phyloP scores from a whole-genome alignment of 164 flowering plant species.

The Vitis riparia region DNA sequence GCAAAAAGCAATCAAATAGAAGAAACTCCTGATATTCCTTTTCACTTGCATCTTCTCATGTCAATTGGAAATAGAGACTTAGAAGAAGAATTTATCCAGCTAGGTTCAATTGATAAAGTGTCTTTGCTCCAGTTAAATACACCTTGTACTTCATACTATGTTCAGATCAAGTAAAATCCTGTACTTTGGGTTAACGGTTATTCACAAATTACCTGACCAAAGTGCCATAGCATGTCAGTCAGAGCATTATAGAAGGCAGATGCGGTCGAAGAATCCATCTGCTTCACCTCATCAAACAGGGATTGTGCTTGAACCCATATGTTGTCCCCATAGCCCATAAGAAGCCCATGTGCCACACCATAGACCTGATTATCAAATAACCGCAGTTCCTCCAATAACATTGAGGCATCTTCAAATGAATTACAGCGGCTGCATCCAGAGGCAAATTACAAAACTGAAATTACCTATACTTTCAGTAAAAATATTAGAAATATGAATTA shows the following conservation, averaged over 20 bases:
- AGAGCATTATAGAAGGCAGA: conserved; percentile 98
- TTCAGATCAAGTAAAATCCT: no score
- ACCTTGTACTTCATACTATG: no score
- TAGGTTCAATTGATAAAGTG: not conserved
- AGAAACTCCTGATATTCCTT: not conserved
- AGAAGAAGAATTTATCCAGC: not conserved
- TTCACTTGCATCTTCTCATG: not conserved
- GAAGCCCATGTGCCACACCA: conserved; percentile 97
- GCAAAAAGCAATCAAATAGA: no score
- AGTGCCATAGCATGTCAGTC: conserved; percentile 98
- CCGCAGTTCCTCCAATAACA: conserved; percentile 90
- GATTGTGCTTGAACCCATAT: conserved; percentile 81
- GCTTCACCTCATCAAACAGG: conserved; percentile 86
- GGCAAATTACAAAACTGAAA: not conserved
- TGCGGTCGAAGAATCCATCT: conserved; percentile 89
- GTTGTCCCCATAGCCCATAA: conserved; percentile 68
- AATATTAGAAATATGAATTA: not conserved
- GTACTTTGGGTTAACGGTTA: not conserved
- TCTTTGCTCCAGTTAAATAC: no score
- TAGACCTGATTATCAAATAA: conserved; percentile 84
- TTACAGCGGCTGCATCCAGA: conserved; percentile 79
- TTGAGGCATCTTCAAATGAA: conserved; percentile 91
- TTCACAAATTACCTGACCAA: conserved; percentile 76
- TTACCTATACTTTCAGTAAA: not conserved
- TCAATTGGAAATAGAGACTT: not conserved